Evolutionary conservation across 345 rosid genomes (phyloP).

Genomic region (Punica granatum): DNA sequence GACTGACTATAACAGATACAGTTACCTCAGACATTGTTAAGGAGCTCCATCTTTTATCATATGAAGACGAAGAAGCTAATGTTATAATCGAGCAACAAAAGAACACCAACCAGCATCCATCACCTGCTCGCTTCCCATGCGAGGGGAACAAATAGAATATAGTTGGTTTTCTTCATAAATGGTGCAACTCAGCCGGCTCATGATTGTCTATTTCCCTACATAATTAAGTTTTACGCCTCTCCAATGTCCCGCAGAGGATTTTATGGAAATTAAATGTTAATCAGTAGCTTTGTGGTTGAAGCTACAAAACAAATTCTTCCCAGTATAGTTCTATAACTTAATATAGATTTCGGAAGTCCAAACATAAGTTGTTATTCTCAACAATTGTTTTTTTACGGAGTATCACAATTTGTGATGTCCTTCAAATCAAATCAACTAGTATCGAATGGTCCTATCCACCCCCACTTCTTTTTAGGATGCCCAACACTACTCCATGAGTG

Average conservation of each 20-base stretch:
- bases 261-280: background rate
- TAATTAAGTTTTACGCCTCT: background rate
- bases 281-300: background rate
- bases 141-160: constrained; percentile 42
- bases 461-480: background rate
- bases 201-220: constrained; percentile 13
- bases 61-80: constrained; percentile 90
- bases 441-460: background rate
- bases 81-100: constrained; percentile 75
- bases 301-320: background rate
- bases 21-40: constrained; percentile 93
- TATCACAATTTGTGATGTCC: too few relatives aligned
- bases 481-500: background rate
- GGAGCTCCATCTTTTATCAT: constrained; percentile 94
- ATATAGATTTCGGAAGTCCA: background rate
- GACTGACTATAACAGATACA: constrained; percentile 49
- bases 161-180: constrained; percentile 23
- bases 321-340: background rate
- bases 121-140: constrained; percentile 71
- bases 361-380: too few relatives aligned
- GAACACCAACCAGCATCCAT: constrained; percentile 64
- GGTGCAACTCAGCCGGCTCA: constrained; percentile 26
- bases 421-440: background rate
- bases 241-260: constrained; percentile 18
- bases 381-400: too few relatives aligned